Base-by-base conservation (phyloP, 1,139 yeast species). In the Hemisphaericaspora subhashii region DNA sequence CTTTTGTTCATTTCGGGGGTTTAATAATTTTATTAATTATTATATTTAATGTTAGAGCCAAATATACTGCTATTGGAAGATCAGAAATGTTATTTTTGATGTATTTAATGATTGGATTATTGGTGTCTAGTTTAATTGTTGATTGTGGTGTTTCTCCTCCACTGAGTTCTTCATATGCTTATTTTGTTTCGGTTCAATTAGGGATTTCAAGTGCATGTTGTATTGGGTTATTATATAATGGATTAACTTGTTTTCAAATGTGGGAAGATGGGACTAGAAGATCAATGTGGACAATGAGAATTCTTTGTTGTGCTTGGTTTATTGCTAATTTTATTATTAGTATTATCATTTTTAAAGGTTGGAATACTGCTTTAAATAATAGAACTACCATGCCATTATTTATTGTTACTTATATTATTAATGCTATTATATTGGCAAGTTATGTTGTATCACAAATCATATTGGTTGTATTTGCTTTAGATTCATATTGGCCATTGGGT, bases 71-170 rank as follows among this genome's bases (percentile, higher is more conserved):
- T 13, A 90, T 92, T 43, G 98, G 97, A 2, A 73, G 98, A 46
- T 72, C 80, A 12, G 98, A 92, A 56, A 86, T 89, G 81, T 65
- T 88, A 41, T 79, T 77, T 50, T 83, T 86, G 55, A 84, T 82
- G 58, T 81, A 84, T 60, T 53, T 79, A 33, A 71, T 76, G 47
- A 66, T 83, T 31, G 69, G 78, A 1, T 70, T 86, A 49, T 73
- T 79, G 9, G 74, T 85, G 21, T 64, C 83, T 46, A 74, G 90
- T 5, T 68, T 90, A 42, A 77, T 89, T 27, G 92, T 88, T 12
- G 96, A 90, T 56, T 83, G 95, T 50, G 98, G 98, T 21, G 97
- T 90, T 4, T 76, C 87, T 15, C 95, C 98, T 2, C 95, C 96
- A 1, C 84, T 90, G 3, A 77, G 92, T 3, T 54, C 57, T 3